phyloP scores from a whole-genome alignment of 805 yeast genomes.

The Danielia reshetovae region DNA sequence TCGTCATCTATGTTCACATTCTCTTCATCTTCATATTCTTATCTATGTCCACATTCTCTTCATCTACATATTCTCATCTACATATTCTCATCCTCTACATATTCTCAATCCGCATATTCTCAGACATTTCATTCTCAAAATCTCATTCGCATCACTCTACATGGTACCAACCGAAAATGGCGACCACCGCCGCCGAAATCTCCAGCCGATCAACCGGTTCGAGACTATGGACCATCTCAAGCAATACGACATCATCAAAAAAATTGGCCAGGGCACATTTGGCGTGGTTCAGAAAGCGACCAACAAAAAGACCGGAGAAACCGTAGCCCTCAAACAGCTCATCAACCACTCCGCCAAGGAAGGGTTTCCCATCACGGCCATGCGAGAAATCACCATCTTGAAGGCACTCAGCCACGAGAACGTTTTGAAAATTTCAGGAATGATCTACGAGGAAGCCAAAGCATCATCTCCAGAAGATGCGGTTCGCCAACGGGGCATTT shows the following conservation, averaged over 20 bases:
- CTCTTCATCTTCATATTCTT: too few relatives aligned
- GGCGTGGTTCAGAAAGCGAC: slow-evolving; percentile 81
- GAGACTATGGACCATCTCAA: slow-evolving; percentile 29
- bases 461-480: slow-evolving; percentile 29
- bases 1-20: too few relatives aligned
- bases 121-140: too few relatives aligned
- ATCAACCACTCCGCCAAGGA: slow-evolving; percentile 74
- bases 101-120: too few relatives aligned
- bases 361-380: slow-evolving; percentile 90
- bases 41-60: too few relatives aligned
- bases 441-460: slow-evolving; percentile 53
- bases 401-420: slow-evolving; percentile 67
- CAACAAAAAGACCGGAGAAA: slow-evolving; percentile 45
- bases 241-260: slow-evolving; percentile 31
- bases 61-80: too few relatives aligned
- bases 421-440: slow-evolving; percentile 72
- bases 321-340: slow-evolving; percentile 86
- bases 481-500: slow-evolving; percentile 41
- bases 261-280: slow-evolving; percentile 44
- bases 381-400: slow-evolving; percentile 83
- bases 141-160: background rate
- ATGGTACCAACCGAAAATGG: background rate
- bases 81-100: too few relatives aligned
- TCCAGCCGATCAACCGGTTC: slow-evolving; percentile 21
- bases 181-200: slow-evolving; percentile 1